These are phyloP conservation scores for Gamarada debralockiae DNA, from an alignment of 495 filamentous ascomycete genomes.

Conservation along the genomic window DNA sequence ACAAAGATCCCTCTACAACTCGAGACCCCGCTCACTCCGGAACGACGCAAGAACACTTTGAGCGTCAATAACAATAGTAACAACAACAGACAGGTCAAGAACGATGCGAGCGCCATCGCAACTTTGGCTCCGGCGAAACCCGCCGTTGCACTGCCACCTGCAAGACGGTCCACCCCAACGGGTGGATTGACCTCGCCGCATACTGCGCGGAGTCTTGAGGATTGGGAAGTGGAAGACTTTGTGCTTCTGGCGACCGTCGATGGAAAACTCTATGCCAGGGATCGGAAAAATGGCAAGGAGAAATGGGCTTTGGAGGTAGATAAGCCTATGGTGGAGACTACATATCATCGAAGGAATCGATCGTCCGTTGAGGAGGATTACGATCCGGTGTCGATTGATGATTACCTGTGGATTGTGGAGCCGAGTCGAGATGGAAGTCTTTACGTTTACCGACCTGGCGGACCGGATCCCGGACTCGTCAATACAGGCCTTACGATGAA, in stretches of 20 bases:
- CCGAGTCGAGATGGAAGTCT: constrained; percentile 82
- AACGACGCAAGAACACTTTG: constrained; percentile 23
- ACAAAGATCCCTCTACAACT: constrained; percentile 25
- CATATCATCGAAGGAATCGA: constrained; percentile 70
- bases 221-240: constrained; percentile 99
- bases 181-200: constrained; percentile 76
- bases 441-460: constrained; percentile 78
- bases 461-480: constrained; percentile 64
- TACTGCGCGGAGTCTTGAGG: constrained; percentile 90
- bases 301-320: constrained; percentile 82
- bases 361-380: constrained; percentile 50
- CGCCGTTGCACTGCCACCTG: constrained; percentile 77
- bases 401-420: constrained; percentile 95
- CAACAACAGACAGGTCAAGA: constrained; percentile 34
- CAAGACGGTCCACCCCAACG: constrained; percentile 58
- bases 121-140: constrained; percentile 85
- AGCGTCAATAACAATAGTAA: constrained; percentile 32
- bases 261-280: constrained; percentile 89
- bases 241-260: constrained; percentile 99
- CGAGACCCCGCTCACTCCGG: constrained; percentile 24
- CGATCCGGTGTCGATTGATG: constrained; percentile 54
- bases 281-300: constrained; percentile 76
- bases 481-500: constrained; percentile 85
- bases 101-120: constrained; percentile 85
- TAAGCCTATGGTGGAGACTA: constrained; percentile 85